Base-by-base conservation (phyloP, 2,329 filamentous ascomycete genomes). In the Purpureocillium takamizusanense region DNA sequence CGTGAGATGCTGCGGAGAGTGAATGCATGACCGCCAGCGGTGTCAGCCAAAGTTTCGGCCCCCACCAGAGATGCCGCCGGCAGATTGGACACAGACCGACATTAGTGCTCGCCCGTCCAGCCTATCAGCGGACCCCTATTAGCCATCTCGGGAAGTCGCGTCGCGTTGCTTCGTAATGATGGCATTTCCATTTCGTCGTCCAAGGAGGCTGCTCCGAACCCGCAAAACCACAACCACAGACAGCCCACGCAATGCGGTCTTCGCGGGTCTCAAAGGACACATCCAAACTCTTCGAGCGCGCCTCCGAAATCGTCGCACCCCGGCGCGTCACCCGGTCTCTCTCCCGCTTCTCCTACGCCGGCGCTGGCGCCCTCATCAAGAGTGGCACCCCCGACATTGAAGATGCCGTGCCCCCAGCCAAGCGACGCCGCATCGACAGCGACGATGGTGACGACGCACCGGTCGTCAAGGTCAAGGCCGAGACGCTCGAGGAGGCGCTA, bases 231-330 rank as follows among this genome's bases (percentile, higher is more conserved):
- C 28, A 21, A 9, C 4, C 11, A n/a, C n/a, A n/a, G n/a, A n/a
- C n/a, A n/a, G n/a, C n/a, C n/a, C 7, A 28, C 29, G 32, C 29
- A 10, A 80, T 79, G 76, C 66, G 70, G 31, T 73, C 74, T 4
- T 80, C 77, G 8, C 65, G 69, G 31, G 59, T 78, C 37, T 77
- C 76, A 8, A 67, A 67, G 49, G 76, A 81, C 21, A 74, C 77
- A 1, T 60, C 74, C 4, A 75, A 69, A 44, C 56, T 78, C n/a
- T 61, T 78, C 35, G 65, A 71, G 46, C 51, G 51, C 31, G 44
- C 41, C 27, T 34, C 45, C 2, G 44, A 44, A 11, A 39, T 59
- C 31, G 50, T 47, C 16, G 52, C 57, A 11, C 60, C 61, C 8
- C 65, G 66, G 33, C 65, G 72, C 43, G 65, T 65, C 41, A 70